These are phyloP conservation scores for Leccinum imitatum DNA, from an alignment of 768 basidiomycete species.

Conservation along the genomic window DNA sequence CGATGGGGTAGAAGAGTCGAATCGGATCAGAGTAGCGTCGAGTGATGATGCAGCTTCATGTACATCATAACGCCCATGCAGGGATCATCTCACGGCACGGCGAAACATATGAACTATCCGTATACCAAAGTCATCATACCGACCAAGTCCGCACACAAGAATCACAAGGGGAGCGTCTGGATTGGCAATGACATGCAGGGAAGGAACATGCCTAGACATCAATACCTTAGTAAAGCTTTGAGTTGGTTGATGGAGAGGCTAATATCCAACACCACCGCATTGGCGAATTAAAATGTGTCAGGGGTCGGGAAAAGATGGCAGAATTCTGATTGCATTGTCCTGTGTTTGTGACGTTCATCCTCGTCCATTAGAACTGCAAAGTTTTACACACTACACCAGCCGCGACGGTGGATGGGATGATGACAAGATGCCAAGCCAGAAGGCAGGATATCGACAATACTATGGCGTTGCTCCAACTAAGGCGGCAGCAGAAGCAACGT, in stretches of 20 bases:
- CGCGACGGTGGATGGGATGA: slow-evolving; percentile 22
- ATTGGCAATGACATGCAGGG: neutral
- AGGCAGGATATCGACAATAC: slow-evolving; percentile 22
- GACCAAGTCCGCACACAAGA: too few relatives aligned
- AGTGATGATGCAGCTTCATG: neutral
- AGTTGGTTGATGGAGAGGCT: slow-evolving; percentile 23
- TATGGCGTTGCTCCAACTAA: slow-evolving; percentile 19
- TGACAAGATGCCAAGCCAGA: slow-evolving; percentile 18
- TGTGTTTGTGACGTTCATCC: slow-evolving; percentile 6
- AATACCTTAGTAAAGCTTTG: slow-evolving; percentile 16
- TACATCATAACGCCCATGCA: neutral
- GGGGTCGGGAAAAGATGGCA: slow-evolving; percentile 18
- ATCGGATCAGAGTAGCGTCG: neutral
- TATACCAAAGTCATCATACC: neutral
- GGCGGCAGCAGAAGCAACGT: slow-evolving; percentile 10
- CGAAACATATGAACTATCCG: too few relatives aligned
- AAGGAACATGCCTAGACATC: slow-evolving; percentile 5
- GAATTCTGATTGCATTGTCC: slow-evolving; percentile 10
- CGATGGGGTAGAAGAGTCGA: neutral
- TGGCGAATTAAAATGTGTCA: slow-evolving; percentile 22
- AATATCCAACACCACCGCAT: slow-evolving; percentile 20
- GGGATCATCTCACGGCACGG: neutral
- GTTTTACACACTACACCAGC: slow-evolving; percentile 25
- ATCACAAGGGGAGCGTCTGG: neutral
- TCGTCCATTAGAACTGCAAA: neutral